Base-by-base conservation (phyloP, 2,329 filamentous ascomycete genomes). In the Microsporum ferrugineum region DNA sequence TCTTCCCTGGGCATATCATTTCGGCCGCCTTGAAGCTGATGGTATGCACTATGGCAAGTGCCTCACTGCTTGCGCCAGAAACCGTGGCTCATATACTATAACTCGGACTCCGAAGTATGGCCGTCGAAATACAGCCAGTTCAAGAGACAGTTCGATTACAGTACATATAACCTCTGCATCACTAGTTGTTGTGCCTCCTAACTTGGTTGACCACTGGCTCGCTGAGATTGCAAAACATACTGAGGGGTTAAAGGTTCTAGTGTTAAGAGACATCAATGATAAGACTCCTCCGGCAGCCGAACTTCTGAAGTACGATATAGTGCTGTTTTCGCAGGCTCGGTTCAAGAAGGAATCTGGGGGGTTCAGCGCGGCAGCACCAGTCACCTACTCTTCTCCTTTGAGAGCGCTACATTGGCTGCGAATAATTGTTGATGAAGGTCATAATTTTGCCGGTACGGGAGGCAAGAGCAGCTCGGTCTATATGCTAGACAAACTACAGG, bases 381-480 rank as follows among this genome's bases (percentile, higher is more conserved):
- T 76, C 3, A 72, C 72, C 64, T 81, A 84, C 36, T 71, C 80
- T 7, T 88, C 84, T 1, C 82, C 87, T 0, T 73, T 96, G 17
- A 84, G 84, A 43, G 74, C 82, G 5, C 73, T 96, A 2, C 90
- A 89, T 66, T 96, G 92, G 81, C 86, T 96, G 67, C 82, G 92
- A 1, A 86, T 95, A 55, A 91, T 97, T 53, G 87, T 95, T 17
- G 92, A 97, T 65, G 92, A 96, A 78, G 92, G 92, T 0, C 91
- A 96, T 71, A 88, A 83, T 62, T 85, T 96, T 62, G 89, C 89
- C 0, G 87, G 88, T 41, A 82, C 82, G 4, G 76, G 77, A 7
- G 78, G 77, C 58, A 83, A 79, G 66, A 89, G 84, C 0, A 81
- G 78, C 53, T 81, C 83, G 36, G 77, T 82, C 3, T 71, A 79